Conservation (phyloP, 805 yeast species). For the Monosporozyma aquatica region DNA sequence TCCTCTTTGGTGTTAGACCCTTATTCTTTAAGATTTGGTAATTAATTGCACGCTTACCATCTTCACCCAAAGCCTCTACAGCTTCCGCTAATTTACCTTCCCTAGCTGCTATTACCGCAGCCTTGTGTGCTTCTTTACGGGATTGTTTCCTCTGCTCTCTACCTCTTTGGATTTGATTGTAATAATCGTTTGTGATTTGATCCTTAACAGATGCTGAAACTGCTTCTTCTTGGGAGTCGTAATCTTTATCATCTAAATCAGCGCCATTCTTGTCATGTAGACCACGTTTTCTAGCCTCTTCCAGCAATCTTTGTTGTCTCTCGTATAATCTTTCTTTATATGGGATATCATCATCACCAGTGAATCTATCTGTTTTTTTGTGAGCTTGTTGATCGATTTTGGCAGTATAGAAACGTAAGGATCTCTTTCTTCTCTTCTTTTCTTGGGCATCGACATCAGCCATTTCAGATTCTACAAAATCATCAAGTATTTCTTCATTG, state of each 20-base stretch:
- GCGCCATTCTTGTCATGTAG: slow-evolving; percentile 45
- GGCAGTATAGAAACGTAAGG: slow-evolving; percentile 91
- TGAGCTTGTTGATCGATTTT: slow-evolving; percentile 80
- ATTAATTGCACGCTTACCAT: slow-evolving; percentile 90
- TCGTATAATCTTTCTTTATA: slow-evolving; percentile 85
- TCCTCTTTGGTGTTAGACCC: slow-evolving; percentile 88
- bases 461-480: slow-evolving; percentile 60
- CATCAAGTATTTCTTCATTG: slow-evolving; percentile 31
- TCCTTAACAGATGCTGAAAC: slow-evolving; percentile 35
- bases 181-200: slow-evolving; percentile 48
- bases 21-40: slow-evolving; percentile 93
- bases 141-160: slow-evolving; percentile 42
- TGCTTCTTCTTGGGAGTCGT: slow-evolving; percentile 39
- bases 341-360: slow-evolving; percentile 88
- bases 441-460: slow-evolving; percentile 84
- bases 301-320: slow-evolving; percentile 77
- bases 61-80: slow-evolving; percentile 51
- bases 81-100: slow-evolving; percentile 76
- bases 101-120: slow-evolving; percentile 69
- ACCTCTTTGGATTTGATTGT: slow-evolving; percentile 42
- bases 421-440: slow-evolving; percentile 65
- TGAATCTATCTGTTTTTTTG: slow-evolving; percentile 48
- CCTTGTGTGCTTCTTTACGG: slow-evolving; percentile 55
- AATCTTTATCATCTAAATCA: slow-evolving; percentile 45
- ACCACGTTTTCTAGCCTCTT: slow-evolving; percentile 85